Conservation (phyloP, 306 rosid species). For the Quercus suber region DNA sequence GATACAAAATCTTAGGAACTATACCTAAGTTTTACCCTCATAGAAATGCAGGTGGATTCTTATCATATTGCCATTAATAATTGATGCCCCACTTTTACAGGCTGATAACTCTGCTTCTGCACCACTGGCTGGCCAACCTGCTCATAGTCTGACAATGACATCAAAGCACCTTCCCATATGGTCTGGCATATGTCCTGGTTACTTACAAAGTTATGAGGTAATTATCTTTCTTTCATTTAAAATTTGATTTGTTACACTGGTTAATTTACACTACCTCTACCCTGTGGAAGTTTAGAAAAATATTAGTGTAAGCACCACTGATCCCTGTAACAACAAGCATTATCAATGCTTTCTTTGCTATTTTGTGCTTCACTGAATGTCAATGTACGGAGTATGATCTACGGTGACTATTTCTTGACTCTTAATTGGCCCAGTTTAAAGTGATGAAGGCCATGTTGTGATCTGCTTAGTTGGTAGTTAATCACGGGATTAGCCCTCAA, state of each 20-base stretch:
- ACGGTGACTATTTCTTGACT: background rate
- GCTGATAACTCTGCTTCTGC: constrained; percentile 18
- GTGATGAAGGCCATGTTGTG: background rate
- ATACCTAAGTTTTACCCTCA: too few relatives aligned
- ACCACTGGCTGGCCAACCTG: constrained; percentile 13
- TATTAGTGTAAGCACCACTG: background rate
- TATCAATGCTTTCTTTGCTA: background rate
- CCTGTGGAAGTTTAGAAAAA: background rate
- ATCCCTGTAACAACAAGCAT: background rate
- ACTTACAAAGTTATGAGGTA: constrained; percentile 32
- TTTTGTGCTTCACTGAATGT: background rate
- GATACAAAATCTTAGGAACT: too few relatives aligned
- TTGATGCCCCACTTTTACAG: constrained; percentile 16
- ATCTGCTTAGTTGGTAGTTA: background rate
- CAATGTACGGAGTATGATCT: background rate
- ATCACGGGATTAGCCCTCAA: background rate
- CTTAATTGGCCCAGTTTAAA: background rate
- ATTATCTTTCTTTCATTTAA: background rate
- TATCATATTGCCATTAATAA: background rate
- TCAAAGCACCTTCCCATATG: constrained; percentile 18
- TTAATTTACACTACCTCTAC: background rate
- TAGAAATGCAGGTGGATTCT: background rate
- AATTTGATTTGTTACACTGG: background rate
- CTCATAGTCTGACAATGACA: constrained; percentile 16
- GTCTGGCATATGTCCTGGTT: constrained; percentile 31